phyloP scores from a whole-genome alignment of 2,329 filamentous ascomycete species.

The Ceratocystis papillata region DNA sequence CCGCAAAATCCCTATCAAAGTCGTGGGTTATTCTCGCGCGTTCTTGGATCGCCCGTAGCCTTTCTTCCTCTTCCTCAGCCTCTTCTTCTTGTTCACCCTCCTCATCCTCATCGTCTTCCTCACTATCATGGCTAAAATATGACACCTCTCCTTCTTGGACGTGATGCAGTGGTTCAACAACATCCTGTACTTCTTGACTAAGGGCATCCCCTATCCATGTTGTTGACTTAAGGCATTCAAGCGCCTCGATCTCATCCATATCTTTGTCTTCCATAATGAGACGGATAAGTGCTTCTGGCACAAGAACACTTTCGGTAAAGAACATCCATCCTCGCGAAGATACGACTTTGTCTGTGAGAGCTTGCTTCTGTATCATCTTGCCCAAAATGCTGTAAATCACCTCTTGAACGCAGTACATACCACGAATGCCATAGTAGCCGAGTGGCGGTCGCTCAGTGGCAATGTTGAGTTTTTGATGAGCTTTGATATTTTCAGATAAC shows the following conservation, averaged over 20 bases:
- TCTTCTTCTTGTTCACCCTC: slow-evolving; percentile 2
- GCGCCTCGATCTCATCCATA: slow-evolving; percentile 36
- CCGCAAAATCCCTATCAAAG: slow-evolving; percentile 10
- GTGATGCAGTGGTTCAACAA: slow-evolving; percentile 23
- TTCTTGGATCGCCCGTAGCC: not conserved
- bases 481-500: slow-evolving; percentile 44
- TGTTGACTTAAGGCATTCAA: slow-evolving; percentile 54
- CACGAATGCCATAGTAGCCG: slow-evolving; percentile 75
- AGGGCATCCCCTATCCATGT: slow-evolving; percentile 55
- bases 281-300: slow-evolving; percentile 55
- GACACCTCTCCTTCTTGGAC: slow-evolving; percentile 28
- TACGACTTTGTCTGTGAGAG: slow-evolving; percentile 54
- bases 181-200: slow-evolving; percentile 47
- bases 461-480: slow-evolving; percentile 50
- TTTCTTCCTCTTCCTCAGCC: not conserved
- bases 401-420: slow-evolving; percentile 61
- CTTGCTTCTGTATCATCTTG: slow-evolving; percentile 48
- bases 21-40: slow-evolving; percentile 11
- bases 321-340: slow-evolving; percentile 54
- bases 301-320: slow-evolving; percentile 64
- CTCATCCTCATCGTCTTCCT: slow-evolving; percentile 5
- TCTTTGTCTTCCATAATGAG: slow-evolving; percentile 49
- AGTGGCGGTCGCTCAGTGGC: slow-evolving; percentile 48
- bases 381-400: slow-evolving; percentile 53
- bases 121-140: slow-evolving; percentile 2